phyloP scores from a whole-genome alignment of 192 early-diverging fungal genomes.

The Backusella morwellensis region DNA sequence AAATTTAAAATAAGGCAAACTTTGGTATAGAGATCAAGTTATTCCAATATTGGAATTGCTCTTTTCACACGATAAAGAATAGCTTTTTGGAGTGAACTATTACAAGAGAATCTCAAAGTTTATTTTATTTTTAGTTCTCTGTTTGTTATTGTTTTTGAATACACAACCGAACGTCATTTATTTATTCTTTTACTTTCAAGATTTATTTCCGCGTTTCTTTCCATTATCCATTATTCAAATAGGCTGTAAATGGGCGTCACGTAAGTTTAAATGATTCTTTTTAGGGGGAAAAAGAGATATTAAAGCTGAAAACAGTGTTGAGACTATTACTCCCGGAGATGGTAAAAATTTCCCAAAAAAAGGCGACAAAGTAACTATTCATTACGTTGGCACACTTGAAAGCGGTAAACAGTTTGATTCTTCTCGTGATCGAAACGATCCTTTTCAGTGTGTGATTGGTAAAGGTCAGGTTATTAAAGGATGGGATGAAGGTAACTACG shows the following conservation, averaged over 20 bases:
- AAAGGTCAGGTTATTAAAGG: conserved; percentile 90
- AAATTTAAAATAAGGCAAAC: background rate
- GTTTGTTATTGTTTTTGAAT: background rate
- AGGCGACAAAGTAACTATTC: conserved; percentile 70
- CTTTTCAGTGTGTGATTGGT: conserved; percentile 89
- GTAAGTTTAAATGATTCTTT: background rate
- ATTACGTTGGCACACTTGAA: conserved; percentile 59
- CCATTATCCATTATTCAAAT: background rate
- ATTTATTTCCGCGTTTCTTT: background rate
- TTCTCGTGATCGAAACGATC: conserved; percentile 76
- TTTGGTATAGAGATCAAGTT: background rate
- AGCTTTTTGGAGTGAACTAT: background rate
- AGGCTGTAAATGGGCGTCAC: background rate
- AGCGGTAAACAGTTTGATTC: conserved; percentile 88
- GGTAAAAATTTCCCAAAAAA: conserved; percentile 55
- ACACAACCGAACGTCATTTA: background rate
- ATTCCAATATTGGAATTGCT: too few species aligned
- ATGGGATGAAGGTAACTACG: conserved; percentile 53
- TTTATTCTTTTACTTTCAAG: background rate
- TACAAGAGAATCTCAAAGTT: background rate
- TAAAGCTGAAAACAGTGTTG: conserved; percentile 15
- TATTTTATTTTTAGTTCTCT: background rate
- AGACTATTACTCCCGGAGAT: conserved; percentile 44
- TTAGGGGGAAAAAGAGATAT: background rate
- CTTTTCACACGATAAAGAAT: background rate